phyloP scores from a whole-genome alignment of 306 rosid genomes.

The Cucurbita pepo region DNA sequence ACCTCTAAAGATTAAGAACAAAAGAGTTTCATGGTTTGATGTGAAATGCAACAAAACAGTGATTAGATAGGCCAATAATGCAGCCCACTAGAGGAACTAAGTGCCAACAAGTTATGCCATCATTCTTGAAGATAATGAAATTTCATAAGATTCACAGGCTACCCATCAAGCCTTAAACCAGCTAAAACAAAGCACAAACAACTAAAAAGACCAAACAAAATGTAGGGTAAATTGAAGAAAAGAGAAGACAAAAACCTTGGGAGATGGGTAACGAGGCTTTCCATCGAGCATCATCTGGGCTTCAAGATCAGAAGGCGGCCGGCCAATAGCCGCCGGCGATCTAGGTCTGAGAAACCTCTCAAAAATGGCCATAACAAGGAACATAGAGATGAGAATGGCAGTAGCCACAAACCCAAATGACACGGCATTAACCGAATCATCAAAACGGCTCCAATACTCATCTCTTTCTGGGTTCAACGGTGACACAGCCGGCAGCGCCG shows the following conservation, averaged over 20 bases:
- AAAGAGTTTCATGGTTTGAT: constrained; percentile 5
- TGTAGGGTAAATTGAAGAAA: background rate
- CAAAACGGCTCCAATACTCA: constrained; percentile 37
- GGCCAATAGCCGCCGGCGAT: constrained; percentile 17
- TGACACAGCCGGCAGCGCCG: constrained; percentile 18
- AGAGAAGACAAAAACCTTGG: constrained; percentile 21
- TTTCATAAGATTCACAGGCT: background rate
- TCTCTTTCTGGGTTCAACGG: constrained; percentile 31
- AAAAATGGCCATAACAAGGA: constrained; percentile 57
- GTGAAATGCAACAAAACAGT: background rate
- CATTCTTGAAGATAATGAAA: background rate
- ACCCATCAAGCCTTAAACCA: background rate
- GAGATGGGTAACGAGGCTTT: constrained; percentile 27
- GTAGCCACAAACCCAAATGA: constrained; percentile 66
- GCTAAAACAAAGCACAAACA: background rate
- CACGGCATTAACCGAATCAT: constrained; percentile 41
- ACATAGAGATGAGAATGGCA: constrained; percentile 61
- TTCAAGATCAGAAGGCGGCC: constrained; percentile 27
- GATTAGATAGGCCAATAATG: background rate
- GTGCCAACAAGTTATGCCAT: background rate
- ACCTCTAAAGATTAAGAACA: background rate
- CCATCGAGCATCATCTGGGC: constrained; percentile 14
- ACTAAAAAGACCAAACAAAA: background rate
- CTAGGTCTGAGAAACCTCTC: constrained; percentile 52
- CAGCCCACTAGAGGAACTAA: background rate